Conservation (phyloP, 371 early-diverging fungal species). For the Rhizopus sp. region DNA sequence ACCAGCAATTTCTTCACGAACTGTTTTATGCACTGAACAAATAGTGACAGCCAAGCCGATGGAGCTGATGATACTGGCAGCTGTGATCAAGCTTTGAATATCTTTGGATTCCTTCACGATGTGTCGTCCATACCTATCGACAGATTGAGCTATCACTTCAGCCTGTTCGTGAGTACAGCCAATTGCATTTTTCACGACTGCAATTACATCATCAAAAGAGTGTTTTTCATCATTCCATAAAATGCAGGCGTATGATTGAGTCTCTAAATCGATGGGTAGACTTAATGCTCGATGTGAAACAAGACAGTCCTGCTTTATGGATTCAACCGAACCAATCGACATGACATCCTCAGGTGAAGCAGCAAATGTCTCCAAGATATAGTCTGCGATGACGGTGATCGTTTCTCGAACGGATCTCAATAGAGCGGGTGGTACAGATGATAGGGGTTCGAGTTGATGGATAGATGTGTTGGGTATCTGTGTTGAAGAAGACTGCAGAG, state of each 20-base stretch:
- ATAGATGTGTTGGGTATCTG: neutral
- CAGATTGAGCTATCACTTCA: slow-evolving; percentile 27
- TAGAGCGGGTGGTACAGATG: slow-evolving; percentile 51
- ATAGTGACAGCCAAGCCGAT: slow-evolving; percentile 83
- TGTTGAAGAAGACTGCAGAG: slow-evolving; percentile 39
- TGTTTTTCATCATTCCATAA: slow-evolving; percentile 98
- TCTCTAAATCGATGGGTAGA: slow-evolving; percentile 32
- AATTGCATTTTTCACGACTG: slow-evolving; percentile 67
- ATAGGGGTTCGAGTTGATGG: slow-evolving; percentile 14
- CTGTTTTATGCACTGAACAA: slow-evolving; percentile 76
- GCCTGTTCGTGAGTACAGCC: slow-evolving; percentile 50
- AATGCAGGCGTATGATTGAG: slow-evolving; percentile 58
- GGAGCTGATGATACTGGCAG: slow-evolving; percentile 28
- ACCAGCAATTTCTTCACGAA: slow-evolving; percentile 81
- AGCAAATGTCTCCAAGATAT: slow-evolving; percentile 84
- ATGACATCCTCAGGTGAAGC: slow-evolving; percentile 65
- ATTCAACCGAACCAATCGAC: slow-evolving; percentile 20
- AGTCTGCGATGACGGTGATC: slow-evolving; percentile 81
- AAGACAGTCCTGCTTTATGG: slow-evolving; percentile 35
- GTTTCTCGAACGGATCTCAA: slow-evolving; percentile 68
- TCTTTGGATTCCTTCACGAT: slow-evolving; percentile 69
- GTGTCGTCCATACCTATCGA: slow-evolving; percentile 73
- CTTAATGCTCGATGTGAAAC: slow-evolving; percentile 42
- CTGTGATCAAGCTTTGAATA: slow-evolving; percentile 45
- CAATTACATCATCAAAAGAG: slow-evolving; percentile 89